Evolutionary conservation across 2,329 filamentous ascomycete genomes (phyloP).

Genomic region (Colletotrichum cuscutae): DNA sequence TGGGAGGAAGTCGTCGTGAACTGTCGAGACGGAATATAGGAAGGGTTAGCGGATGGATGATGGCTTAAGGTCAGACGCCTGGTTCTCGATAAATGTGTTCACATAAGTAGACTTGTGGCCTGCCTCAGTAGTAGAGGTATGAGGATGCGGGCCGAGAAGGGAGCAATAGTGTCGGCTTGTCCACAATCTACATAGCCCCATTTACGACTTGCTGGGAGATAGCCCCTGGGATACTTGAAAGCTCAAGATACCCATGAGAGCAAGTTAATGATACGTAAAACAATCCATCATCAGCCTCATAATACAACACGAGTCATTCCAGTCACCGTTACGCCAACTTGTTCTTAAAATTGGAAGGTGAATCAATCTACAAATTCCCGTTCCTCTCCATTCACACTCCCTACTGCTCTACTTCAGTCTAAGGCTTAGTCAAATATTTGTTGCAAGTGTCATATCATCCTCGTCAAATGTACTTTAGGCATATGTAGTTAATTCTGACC

Average conservation of each 20-base stretch:
- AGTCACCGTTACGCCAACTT: no score
- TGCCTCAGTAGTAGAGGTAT: constrained; percentile 58
- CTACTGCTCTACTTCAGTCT: no score
- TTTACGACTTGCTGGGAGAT: constrained; percentile 41
- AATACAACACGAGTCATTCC: no score
- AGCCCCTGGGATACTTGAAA: constrained; percentile 38
- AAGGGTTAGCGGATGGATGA: background rate
- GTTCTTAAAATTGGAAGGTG: no score
- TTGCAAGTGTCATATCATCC: no score
- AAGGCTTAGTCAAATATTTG: no score
- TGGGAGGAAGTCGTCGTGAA: constrained; percentile 34
- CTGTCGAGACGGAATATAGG: background rate
- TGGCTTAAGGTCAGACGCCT: background rate
- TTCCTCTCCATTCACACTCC: no score
- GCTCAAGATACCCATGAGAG: constrained; percentile 19
- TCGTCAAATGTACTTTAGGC: no score
- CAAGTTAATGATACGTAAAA: background rate
- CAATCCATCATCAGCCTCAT: background rate
- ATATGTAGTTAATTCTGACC: no score
- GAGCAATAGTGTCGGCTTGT: constrained; percentile 48
- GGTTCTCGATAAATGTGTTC: background rate
- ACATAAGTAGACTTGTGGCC: constrained; percentile 75
- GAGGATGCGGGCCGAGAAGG: constrained; percentile 80
- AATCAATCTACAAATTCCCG: no score
- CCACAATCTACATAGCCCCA: constrained; percentile 40